Conservation (phyloP, 2,329 filamentous ascomycete species). For the Aureobasidium sp. region DNA sequence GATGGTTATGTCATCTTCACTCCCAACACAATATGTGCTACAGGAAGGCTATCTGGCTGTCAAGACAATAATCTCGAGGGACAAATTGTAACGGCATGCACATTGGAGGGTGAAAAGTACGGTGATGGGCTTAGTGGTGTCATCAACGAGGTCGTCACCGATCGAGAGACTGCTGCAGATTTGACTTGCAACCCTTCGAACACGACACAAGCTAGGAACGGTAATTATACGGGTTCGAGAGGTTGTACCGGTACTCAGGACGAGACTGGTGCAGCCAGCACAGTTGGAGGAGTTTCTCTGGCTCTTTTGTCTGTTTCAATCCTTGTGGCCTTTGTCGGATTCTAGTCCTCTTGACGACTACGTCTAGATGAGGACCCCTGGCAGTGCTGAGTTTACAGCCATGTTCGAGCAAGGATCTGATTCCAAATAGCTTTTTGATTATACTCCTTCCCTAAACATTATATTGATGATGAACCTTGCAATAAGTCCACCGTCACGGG, state of each 20-base stretch:
- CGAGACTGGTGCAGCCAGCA: neutral
- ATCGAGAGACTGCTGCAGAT: neutral
- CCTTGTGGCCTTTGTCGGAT: neutral
- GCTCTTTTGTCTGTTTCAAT: neutral
- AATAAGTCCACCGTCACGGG: slow-evolving; percentile 34
- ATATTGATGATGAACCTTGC: slow-evolving; percentile 20
- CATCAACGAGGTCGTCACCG: neutral
- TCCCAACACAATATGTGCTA: neutral
- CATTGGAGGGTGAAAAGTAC: neutral
- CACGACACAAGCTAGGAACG: neutral
- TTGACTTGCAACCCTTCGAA: neutral
- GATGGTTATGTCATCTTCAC: neutral
- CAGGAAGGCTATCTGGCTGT: neutral
- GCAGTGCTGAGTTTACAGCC: no score
- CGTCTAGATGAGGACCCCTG: neutral
- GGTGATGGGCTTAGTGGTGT: neutral
- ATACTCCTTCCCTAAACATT: neutral
- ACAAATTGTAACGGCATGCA: neutral
- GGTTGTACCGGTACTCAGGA: neutral
- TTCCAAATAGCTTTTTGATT: neutral
- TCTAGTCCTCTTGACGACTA: neutral
- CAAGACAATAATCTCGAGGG: neutral
- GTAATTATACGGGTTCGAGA: neutral
- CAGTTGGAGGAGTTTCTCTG: neutral
- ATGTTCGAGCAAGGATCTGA: neutral